Evolutionary conservation across 129 eudicot species (phyloP), one percentile per base, ranked within the genome.

Genomic region (Arctium minus): DNA sequence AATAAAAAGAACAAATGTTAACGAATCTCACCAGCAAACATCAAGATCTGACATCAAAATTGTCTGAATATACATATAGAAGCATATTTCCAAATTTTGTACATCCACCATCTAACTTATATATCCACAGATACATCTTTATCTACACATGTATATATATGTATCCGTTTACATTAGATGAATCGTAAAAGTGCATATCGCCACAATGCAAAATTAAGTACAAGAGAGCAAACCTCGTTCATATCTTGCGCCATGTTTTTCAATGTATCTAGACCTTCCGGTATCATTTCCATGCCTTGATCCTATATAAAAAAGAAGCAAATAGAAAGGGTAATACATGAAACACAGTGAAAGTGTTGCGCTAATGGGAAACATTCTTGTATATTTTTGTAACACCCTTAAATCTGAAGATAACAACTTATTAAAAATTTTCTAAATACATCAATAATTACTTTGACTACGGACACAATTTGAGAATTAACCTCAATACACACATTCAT

Each of bases 191-290:
- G 42, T 48, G 44, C 79, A 44, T 74, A 67, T 72, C 32, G 69
- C 40, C 71, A 39, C 38, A 37, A 80, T 15, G 36, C 44, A 81
- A 76, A 68, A 80, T 30, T 70, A 79, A 75, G 72, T 71, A 81
- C 36, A 44, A 86, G 72, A 22, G 70, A 81, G 35, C 82, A 82
- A 75, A 95, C 99, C 97, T 96, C 99, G 60, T 96, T 96, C 97
- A 96, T 96, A 86, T 91, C 95, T 5, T 83, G 84, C 33, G 95
- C 95, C 95, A 91, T 91, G 83, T 89, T 85, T 85, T 91, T 91
- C 86, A 91, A 79, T 53, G 95, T 91, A 56, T 85, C 92, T 56
- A 89, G 79, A 77, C 95, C 95, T 87, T 87, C 95, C 79, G 87
- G 67, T 80, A 91, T 91, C 89, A 89, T 7, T 70, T 91, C 95